Evolutionary conservation across 805 yeast genomes (phyloP), one percentile per base, ranked within the genome.

Genomic region (Komagataella mondaviorum): DNA sequence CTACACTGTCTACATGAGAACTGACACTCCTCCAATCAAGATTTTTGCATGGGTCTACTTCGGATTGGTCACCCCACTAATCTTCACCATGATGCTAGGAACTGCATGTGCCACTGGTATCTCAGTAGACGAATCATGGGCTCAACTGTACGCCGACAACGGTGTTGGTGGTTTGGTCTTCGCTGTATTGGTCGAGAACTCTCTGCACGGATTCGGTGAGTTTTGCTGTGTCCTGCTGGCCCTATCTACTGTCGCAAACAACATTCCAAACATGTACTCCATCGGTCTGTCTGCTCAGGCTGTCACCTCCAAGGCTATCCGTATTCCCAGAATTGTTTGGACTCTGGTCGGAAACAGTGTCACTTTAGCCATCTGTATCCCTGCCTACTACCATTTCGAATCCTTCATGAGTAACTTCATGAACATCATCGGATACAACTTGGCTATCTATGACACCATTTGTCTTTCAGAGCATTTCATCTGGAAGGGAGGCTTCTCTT

Each of bases 181-280:
- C 65, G 84, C 83, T 50, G 76, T 90, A 57, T 71, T 90, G 54
- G 93, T 87, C 51, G 76, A 80, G 56, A 77, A 89, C 63, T 84
- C 95, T 4, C 74, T 88, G 54, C 90, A 86, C 67, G 90, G 88
- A 7, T 88, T 90, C 59, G 96, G 96, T 55, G 83, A 87, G 66
- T 88, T 90, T 75, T 82, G 90, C 68, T 79, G 90, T 68, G 96
- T 90, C 36, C 30, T 90, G 17, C 71, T 90, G 56, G 88, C 95
- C 16, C 69, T 90, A 57, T 87, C 96, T 36, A 88, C 96, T 36
- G 84, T 90, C 52, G 83, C 96, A 57, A 88, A 88, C 75, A 89
- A 88, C 71, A 80, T 89, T 66, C 96, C 96, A 67, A 89, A 88
- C 73, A 82, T 88, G 85, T 90, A 90, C 73, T 87, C 97, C 23